Base-by-base conservation (phyloP, 306 rosid species). In the Mimosa pudica region DNA sequence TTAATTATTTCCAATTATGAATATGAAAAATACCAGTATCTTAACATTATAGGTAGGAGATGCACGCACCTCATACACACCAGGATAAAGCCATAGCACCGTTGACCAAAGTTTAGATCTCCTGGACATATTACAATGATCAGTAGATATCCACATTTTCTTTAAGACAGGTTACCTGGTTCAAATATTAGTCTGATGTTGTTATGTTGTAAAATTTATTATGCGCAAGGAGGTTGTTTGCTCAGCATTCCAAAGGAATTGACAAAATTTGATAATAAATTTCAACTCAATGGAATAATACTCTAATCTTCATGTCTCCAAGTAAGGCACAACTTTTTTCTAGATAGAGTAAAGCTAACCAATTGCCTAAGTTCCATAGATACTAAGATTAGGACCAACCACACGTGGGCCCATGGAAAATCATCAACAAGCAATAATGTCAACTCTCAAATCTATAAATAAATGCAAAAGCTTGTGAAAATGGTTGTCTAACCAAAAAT, bases 11-110 rank as follows among this genome's bases (percentile, higher is more conserved):
- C 74, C 44, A 51, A 64, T 52, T 63, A 20, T 35, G 58, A 62
- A 71, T 38, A 47, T 2, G 38, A 74, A 24, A 35, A 73, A 75
- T 42, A 42, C 72, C 70, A 60, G 75, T 33, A 64, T 63, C 68
- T 60, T 42, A 69, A 71, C 10, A 61, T 49, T 44, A 62, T 35
- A 48, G 71, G 73, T 11, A 62, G 86, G 78, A 79, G 83, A 81
- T 85, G 70, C 75, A 75, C 93, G 42, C 60, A 95, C 98, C 99
- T 95, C 99, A 62, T 92, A 95, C 30, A 77, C 85, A 73, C 98
- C 98, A 75, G 98, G 98, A 89, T 95, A 95, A 80, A 95, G 98
- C 98, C 96, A 92, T 78, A 95, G 79, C 77, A 74, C 76, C 1
- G 92, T 86, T 67, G 94, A 89, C 98, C 98, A 95, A 80, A 66